A percentile compares a stretch with the other conserved stretches of the same genome.
phyloP scores from a whole-genome alignment of 2,329 filamentous ascomycete genomes.

The Mycosphaerella sp. region DNA sequence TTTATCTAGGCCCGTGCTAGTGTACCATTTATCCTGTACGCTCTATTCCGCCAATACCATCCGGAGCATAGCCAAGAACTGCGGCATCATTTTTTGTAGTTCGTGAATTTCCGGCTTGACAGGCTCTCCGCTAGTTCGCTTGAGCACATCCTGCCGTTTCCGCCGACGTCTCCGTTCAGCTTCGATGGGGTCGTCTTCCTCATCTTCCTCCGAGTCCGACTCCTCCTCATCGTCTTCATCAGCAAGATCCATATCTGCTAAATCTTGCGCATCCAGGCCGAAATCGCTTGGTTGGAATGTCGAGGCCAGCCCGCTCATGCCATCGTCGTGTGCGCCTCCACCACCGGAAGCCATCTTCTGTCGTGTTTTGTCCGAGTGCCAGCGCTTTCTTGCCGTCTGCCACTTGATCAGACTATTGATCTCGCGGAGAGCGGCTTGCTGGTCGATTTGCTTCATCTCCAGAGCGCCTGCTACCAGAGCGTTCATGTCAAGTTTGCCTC shows the following conservation, averaged over 20 bases:
- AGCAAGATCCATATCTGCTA: conserved; percentile 78
- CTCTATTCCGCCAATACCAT: conserved; percentile 30
- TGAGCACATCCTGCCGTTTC: conserved; percentile 70
- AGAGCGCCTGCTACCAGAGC: conserved; percentile 78
- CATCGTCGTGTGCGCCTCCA: conserved; percentile 35
- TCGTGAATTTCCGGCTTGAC: conserved; percentile 33
- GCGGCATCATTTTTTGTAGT: conserved; percentile 31
- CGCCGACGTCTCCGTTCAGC: conserved; percentile 73
- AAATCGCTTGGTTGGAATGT: conserved; percentile 77
- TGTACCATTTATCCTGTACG: neutral
- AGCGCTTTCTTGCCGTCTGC: conserved; percentile 94
- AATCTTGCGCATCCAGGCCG: conserved; percentile 77
- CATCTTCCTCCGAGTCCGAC: conserved; percentile 60
- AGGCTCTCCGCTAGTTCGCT: conserved; percentile 34
- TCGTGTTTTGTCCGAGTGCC: conserved; percentile 94
- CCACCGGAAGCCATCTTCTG: conserved; percentile 97
- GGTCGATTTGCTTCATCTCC: conserved; percentile 61
- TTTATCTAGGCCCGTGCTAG: too few species aligned
- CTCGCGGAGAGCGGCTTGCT: conserved; percentile 65
- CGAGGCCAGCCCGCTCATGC: conserved; percentile 49
- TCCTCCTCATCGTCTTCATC: conserved; percentile 63
- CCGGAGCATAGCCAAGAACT: conserved; percentile 34
- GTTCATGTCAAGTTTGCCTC: conserved; percentile 89
- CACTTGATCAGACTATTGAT: conserved; percentile 82
- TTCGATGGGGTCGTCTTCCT: conserved; percentile 79